Evolutionary conservation across 805 yeast species (phyloP), one percentile per base, ranked within the genome.

Genomic region (Candida germanica): DNA sequence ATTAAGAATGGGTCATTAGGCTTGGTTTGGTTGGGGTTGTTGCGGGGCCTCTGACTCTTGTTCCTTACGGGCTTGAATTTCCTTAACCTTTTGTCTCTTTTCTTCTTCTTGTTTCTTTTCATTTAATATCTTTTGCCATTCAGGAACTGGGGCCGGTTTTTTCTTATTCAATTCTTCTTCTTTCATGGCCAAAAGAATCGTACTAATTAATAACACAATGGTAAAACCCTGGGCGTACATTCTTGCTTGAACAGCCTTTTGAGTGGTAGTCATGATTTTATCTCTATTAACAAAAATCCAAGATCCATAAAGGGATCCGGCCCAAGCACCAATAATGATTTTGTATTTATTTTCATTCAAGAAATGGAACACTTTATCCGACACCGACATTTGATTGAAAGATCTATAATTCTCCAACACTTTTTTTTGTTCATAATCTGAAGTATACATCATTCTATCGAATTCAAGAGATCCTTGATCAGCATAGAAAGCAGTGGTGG

Each of bases 161-260:
- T 41, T 29, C 37, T 64, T 57, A 21, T 59, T 75, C 46, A 75
- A 58, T 47, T 77, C 73, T 45, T 75, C 79, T 48, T 83, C 87
- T 45, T 77, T 80, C 61, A 79, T 72, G 29, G 80, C 69, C 46
- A 81, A 61, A 34, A 79, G 79, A 51, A 87, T 73, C 0, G 93
- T 77, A 15, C 80, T 87, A 36, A 86, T 59, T 46, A 86, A 63
- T 43, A 86, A 63, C 8, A 74, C 73, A 36, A 87, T 88, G 1
- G 95, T 83, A 36, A 84, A 61, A 46, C 83, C 85, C 60, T 87
- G 95, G 8, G 95, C 95, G 55, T 86, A 86, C 84, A 86, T 86
- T 75, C 95, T 80, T 21, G 94, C 94, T 56, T 83, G 89, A 22
- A 83, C 93, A 32, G 84, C 77, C 58, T 84, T 87, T 64, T 87